Percentiles rank a stretch among this genome's conserved stretches.
These are phyloP conservation scores for Myxozyma kluyveri DNA, from an alignment of 805 yeast species.

Conservation along the genomic window DNA sequence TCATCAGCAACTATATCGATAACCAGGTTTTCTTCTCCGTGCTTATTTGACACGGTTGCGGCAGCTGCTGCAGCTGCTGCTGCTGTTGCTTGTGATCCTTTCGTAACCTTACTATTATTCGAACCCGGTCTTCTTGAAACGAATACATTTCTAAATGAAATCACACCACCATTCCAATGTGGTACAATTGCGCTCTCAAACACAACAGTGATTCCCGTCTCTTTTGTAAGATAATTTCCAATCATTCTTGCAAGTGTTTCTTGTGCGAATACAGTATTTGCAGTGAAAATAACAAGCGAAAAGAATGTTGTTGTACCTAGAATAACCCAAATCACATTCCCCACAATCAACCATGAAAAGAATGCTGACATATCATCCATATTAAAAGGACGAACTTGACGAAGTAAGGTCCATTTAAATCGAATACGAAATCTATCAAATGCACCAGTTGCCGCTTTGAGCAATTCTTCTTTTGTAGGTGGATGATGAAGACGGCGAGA, in stretches of 20 bases:
- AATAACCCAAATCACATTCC: conserved; percentile 74
- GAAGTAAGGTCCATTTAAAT: conserved; percentile 71
- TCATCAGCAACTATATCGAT: conserved; percentile 22
- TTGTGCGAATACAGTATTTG: conserved; percentile 84
- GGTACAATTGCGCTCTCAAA: conserved; percentile 95
- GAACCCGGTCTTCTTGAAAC: conserved; percentile 77
- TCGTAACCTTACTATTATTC: conserved; percentile 49
- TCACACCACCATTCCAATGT: conserved; percentile 84
- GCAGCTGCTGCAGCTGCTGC: conserved; percentile 53
- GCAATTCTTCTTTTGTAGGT: conserved; percentile 43
- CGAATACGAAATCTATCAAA: conserved; percentile 47
- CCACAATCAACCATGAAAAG: conserved; percentile 87
- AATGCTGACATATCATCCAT: conserved; percentile 90
- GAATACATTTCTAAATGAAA: conserved; percentile 78
- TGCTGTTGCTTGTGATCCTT: conserved; percentile 73
- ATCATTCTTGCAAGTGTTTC: conserved; percentile 77
- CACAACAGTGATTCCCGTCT: conserved; percentile 75
- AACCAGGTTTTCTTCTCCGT: neutral
- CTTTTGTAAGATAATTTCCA: conserved; percentile 80
- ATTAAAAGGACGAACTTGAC: conserved; percentile 78
- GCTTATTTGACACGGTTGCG: conserved; percentile 16
- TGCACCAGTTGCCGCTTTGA: conserved; percentile 46
- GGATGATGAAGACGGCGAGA: conserved; percentile 25
- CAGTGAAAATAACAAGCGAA: conserved; percentile 69
- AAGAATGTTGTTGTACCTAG: conserved; percentile 92